Conservation (phyloP, 1,284 basidiomycete species). For the Caloboletus inedulis region DNA sequence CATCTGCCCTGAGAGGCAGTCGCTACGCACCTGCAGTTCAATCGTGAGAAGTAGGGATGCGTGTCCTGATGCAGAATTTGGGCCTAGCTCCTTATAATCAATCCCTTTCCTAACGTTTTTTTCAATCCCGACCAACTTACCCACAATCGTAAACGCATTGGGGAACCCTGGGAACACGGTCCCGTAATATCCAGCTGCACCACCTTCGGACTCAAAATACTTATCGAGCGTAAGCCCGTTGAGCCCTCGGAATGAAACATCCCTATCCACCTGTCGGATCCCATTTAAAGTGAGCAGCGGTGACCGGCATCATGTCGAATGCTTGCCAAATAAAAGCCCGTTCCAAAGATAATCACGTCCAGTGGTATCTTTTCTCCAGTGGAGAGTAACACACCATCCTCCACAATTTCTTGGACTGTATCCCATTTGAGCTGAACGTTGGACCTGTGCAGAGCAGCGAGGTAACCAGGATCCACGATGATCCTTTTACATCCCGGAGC, state of each 20-base stretch:
- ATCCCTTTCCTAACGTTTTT: background rate
- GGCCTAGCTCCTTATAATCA: constrained; percentile 3
- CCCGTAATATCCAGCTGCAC: constrained; percentile 39
- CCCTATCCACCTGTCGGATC: background rate
- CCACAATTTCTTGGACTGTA: constrained; percentile 29
- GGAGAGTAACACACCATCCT: constrained; percentile 33
- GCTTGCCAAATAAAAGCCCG: constrained; percentile 33
- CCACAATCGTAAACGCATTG: background rate
- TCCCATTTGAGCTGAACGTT: constrained; percentile 49
- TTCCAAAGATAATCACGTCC: constrained; percentile 5
- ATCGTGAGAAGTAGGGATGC: background rate
- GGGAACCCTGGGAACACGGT: constrained; percentile 38
- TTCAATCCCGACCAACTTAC: background rate
- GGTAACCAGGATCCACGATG: constrained; percentile 41
- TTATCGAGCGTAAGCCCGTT: background rate
- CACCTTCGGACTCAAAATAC: background rate
- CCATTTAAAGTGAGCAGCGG: background rate
- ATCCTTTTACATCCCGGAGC: constrained; percentile 56
- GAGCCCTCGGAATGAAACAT: constrained; percentile 1
- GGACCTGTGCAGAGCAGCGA: constrained; percentile 38
- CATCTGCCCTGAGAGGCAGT: constrained; percentile 2
- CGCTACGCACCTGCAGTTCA: background rate
- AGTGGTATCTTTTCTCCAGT: constrained; percentile 1
- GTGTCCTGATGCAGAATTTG: constrained; percentile 3
- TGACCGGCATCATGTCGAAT: background rate